A percentile compares a stretch with the other conserved stretches of the same genome.
These are phyloP conservation scores for Planoprotostelium fungivorum DNA, from an alignment of 78 protist genomes.

Conservation along the genomic window DNA sequence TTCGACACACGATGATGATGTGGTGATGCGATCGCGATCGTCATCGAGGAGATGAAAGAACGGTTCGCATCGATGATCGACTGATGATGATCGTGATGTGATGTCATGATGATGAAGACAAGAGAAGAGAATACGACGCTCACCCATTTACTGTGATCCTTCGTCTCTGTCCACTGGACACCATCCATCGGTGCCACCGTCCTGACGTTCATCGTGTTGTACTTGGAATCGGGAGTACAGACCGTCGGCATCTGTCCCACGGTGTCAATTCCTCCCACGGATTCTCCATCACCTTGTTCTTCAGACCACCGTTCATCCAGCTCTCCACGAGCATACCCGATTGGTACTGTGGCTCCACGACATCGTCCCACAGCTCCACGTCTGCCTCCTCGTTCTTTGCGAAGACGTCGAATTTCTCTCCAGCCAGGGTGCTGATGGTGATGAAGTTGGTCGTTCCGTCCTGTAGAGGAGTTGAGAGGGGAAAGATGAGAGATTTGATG, in stretches of 20 bases:
- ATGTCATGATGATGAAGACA: too few species aligned
- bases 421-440: not conserved
- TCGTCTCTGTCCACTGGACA: not conserved
- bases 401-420: not conserved
- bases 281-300: not conserved
- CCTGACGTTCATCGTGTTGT: not conserved
- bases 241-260: not conserved
- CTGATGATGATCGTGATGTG: too few species aligned
- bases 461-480: too few species aligned
- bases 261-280: not conserved
- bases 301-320: not conserved
- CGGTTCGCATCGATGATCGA: too few species aligned
- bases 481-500: too few species aligned
- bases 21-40: too few species aligned
- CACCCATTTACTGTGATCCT: not conserved
- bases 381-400: not conserved
- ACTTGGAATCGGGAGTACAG: not conserved
- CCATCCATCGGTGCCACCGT: not conserved
- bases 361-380: slow-evolving; percentile 2
- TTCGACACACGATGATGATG: too few species aligned
- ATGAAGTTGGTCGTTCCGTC: not conserved
- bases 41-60: too few species aligned
- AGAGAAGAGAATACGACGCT: too few species aligned
- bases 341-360: not conserved
- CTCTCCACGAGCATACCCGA: not conserved